These are phyloP conservation scores for Mastigamoeba balamuthi DNA, from an alignment of 78 protist genomes.

Conservation along the genomic window DNA sequence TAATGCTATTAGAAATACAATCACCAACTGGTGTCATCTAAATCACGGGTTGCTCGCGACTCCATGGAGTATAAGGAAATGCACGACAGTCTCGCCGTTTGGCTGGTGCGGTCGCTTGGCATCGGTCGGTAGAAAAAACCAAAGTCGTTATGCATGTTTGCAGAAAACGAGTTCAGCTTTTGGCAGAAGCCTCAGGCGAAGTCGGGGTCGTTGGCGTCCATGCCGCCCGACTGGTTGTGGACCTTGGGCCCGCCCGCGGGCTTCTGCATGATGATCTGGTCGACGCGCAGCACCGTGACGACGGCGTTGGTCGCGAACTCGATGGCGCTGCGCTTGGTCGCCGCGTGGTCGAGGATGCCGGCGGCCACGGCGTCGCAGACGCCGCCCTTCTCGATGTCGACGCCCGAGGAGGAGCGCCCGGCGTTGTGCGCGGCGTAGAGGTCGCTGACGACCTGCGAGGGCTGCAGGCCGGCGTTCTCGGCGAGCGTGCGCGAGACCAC, in stretches of 20 bases:
- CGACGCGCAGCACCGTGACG: conserved; percentile 92
- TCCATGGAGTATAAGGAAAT: too few relatives aligned
- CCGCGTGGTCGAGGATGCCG: conserved; percentile 63
- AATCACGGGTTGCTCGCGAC: too few relatives aligned
- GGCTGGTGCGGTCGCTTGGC: too few relatives aligned
- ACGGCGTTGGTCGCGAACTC: conserved; percentile 92
- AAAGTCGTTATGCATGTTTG: too few relatives aligned
- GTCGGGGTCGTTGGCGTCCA: not conserved
- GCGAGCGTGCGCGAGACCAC: conserved; percentile 94
- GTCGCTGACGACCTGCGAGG: conserved; percentile 53
- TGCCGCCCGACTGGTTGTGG: conserved; percentile 2
- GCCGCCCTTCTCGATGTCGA: conserved; percentile 66
- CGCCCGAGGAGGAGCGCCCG: conserved; percentile 70
- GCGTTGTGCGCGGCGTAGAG: conserved; percentile 82
- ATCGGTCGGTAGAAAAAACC: too few relatives aligned
- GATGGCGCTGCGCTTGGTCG: conserved; percentile 62
- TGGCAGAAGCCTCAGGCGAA: too few relatives aligned
- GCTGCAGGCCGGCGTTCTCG: conserved; percentile 85
- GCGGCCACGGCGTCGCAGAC: conserved; percentile 26
- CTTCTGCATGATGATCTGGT: conserved; percentile 96
- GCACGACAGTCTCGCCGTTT: too few relatives aligned
- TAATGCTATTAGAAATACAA: too few relatives aligned
- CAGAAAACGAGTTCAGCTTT: too few relatives aligned
- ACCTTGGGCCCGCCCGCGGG: conserved; percentile 94
- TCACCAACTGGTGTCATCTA: too few relatives aligned